These are phyloP conservation scores for Penicillium sp. DNA, from an alignment of 2,329 filamentous ascomycete species.

Conservation along the genomic window DNA sequence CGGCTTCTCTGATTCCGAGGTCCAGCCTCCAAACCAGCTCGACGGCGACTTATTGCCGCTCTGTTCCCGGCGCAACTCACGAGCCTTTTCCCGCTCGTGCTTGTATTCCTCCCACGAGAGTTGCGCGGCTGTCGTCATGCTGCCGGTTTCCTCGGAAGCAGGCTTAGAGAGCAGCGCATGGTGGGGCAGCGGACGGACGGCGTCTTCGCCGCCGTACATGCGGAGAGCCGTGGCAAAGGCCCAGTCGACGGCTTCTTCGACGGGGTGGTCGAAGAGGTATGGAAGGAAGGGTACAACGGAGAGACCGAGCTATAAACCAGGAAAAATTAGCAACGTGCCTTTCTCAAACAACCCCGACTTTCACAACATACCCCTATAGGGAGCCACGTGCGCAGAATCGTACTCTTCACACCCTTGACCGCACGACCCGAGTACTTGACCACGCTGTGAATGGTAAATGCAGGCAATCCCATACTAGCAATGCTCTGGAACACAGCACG, in stretches of 20 bases:
- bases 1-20: conserved; percentile 16
- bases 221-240: conserved; percentile 81
- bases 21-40: conserved; percentile 16
- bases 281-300: conserved; percentile 81
- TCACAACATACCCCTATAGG: conserved; percentile 76
- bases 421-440: conserved; percentile 85
- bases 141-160: not conserved
- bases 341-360: too few relatives aligned
- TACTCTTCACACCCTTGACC: conserved; percentile 80
- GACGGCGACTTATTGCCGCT: conserved; percentile 7
- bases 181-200: conserved; percentile 45
- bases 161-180: conserved; percentile 11
- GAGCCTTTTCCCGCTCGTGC: conserved; percentile 30
- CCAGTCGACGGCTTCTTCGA: conserved; percentile 91
- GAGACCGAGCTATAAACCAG: conserved; percentile 57
- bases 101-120: conserved; percentile 42
- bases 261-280: conserved; percentile 83
- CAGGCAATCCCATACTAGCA: conserved; percentile 90
- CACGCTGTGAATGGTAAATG: conserved; percentile 90
- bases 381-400: conserved; percentile 75
- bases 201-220: conserved; percentile 66
- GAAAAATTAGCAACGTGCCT: conserved; percentile 4
- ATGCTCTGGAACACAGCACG: conserved; percentile 86
- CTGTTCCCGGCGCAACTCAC: conserved; percentile 28
- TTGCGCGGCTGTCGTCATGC: conserved; percentile 14